phyloP scores from a whole-genome alignment of 2,329 filamentous ascomycete genomes.

The Taxawa tesnikishii region DNA sequence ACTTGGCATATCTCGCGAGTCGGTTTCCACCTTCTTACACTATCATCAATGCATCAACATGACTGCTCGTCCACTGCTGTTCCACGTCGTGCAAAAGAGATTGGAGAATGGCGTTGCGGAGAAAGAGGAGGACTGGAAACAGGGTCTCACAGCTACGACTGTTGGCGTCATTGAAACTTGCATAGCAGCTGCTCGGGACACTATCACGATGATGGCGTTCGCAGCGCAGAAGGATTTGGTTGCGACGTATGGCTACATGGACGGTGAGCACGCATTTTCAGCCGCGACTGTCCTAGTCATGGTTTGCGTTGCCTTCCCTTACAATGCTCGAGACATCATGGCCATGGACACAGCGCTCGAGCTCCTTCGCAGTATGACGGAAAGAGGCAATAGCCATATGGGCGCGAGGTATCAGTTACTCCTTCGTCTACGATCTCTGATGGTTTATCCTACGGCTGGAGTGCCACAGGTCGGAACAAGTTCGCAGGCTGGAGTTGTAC shows the following conservation, averaged over 20 bases:
- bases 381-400: slow-evolving; percentile 40
- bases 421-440: slow-evolving; percentile 21
- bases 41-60: slow-evolving; percentile 49
- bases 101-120: slow-evolving; percentile 22
- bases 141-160: slow-evolving; percentile 35
- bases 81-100: slow-evolving; percentile 40
- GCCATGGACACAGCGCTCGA: slow-evolving; percentile 36
- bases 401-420: slow-evolving; percentile 26
- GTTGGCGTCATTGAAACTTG: slow-evolving; percentile 41
- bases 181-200: slow-evolving; percentile 37
- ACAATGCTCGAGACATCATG: slow-evolving; percentile 26
- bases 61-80: slow-evolving; percentile 41
- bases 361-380: slow-evolving; percentile 38
- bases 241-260: slow-evolving; percentile 46
- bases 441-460: background rate
- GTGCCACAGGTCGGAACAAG: background rate
- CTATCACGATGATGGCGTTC: slow-evolving; percentile 35
- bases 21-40: slow-evolving; percentile 40
- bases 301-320: slow-evolving; percentile 41
- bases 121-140: slow-evolving; percentile 28
- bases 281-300: slow-evolving; percentile 43
- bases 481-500: too few species aligned
- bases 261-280: slow-evolving; percentile 44
- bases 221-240: slow-evolving; percentile 38
- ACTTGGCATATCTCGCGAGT: slow-evolving; percentile 32